Base-by-base conservation (phyloP, 2,329 filamentous ascomycete genomes). In the Pezicula carpinea region DNA sequence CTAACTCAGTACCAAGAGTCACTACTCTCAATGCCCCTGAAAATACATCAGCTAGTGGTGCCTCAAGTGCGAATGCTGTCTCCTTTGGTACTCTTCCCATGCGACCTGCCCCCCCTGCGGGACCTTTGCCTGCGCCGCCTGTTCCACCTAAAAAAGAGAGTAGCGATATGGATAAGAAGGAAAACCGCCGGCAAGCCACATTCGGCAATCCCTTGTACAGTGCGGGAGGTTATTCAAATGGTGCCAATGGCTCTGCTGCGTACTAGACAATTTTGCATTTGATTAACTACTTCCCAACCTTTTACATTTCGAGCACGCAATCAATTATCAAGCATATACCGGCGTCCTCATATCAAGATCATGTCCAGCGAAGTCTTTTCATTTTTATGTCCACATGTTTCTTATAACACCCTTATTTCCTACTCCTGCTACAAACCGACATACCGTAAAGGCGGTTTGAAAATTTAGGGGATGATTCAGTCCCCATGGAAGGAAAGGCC, bases 51-150 rank as follows among this genome's bases (percentile, higher is more conserved):
- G 38, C 32, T 15, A 68, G 59, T 61, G 49, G 68, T 58, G 26
- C 67, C 65, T 45, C 68, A 45, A 75, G 72, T 54, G 69, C 71
- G 36, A 73, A 67, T 50, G 67, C 67, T 43, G 64, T 71, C 14
- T 79, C 77, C 3, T 83, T 85, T 46, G 54, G 44, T 18, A 58
- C 75, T 31, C 69, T 89, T 41, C 83, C 85, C 1, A 76, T 86
- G 48, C 78, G 85, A 39, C 74, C 78, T 38, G 82, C 76, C 23
- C 75, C 76, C 33, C 75, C 76, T 3, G 76, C 71, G 7, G 79
- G 77, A 10, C 72, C 77, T 7, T 69, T 83, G 26, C 80, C 80
- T 41, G 75, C 83, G 18, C 80, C 76, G n/a, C 80, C 76, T 32
- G 59, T 58, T 5, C 56, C 59, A 11, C 74, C 75, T 32, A 73